These are phyloP conservation scores for Ceratobasidium sp. DNA, from an alignment of 1,284 basidiomycete species.

Conservation along the genomic window DNA sequence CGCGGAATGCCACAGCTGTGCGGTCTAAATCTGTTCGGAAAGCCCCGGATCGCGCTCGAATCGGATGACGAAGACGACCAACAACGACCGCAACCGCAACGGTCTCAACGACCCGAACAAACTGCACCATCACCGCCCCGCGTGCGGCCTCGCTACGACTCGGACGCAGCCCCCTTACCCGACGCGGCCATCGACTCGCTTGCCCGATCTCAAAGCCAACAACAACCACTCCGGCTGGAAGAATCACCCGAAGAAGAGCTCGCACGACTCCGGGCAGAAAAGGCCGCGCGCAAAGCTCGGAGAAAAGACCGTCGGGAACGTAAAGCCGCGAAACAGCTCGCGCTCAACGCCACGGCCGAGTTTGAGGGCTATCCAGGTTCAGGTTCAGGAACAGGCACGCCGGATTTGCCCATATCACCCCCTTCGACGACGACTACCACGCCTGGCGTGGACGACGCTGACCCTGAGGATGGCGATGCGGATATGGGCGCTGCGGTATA, in stretches of 20 bases:
- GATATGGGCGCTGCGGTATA: conserved; percentile 41
- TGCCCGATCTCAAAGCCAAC: background rate
- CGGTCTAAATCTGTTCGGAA: conserved; percentile 31
- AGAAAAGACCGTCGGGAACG: conserved; percentile 35
- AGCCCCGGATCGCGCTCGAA: conserved; percentile 32
- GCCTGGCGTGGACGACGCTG: conserved; percentile 30
- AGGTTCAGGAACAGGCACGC: background rate
- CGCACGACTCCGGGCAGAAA: conserved; percentile 33
- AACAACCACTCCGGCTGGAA: conserved; percentile 2
- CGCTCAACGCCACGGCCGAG: conserved; percentile 16
- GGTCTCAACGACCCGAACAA: background rate
- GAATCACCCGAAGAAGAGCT: conserved; percentile 42
- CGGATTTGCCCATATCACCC: conserved; percentile 23
- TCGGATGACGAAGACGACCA: conserved; percentile 19
- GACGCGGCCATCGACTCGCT: conserved; percentile 35
- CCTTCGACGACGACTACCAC: conserved; percentile 40
- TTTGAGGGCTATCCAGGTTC: conserved; percentile 37
- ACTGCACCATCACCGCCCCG: conserved; percentile 1
- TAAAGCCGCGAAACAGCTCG: conserved; percentile 21
- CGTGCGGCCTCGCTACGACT: conserved; percentile 29
- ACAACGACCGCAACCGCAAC: background rate
- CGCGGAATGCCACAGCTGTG: conserved; percentile 12
- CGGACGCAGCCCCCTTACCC: conserved; percentile 39
- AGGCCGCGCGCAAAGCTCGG: conserved; percentile 41
- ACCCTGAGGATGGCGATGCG: conserved; percentile 32